These are phyloP conservation scores for Ogataea saltuana DNA, from an alignment of 805 yeast species.

Conservation along the genomic window DNA sequence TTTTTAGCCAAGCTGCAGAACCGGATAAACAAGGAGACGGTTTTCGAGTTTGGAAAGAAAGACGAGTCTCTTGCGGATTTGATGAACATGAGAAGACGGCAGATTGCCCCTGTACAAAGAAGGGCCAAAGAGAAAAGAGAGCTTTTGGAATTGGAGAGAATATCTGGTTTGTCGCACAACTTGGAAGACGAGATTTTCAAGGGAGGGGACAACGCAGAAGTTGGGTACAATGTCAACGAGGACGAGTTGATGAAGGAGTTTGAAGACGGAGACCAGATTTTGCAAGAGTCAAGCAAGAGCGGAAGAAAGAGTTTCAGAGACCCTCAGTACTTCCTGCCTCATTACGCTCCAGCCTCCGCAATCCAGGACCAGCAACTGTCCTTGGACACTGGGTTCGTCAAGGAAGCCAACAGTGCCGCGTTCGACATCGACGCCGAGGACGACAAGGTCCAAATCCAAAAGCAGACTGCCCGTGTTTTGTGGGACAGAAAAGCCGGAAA, in stretches of 20 bases:
- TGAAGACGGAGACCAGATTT: conserved; percentile 51
- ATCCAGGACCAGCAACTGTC: conserved; percentile 80
- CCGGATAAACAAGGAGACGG: conserved; percentile 81
- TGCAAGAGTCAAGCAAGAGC: conserved; percentile 26
- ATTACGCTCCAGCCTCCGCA: conserved; percentile 79
- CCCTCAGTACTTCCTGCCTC: conserved; percentile 78
- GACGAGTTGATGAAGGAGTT: conserved; percentile 49
- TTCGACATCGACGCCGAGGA: conserved; percentile 79
- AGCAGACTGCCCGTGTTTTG: conserved; percentile 65
- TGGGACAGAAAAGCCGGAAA: conserved; percentile 96
- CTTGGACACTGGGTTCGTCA: conserved; percentile 64
- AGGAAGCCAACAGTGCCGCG: conserved; percentile 81
- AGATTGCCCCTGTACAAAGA: conserved; percentile 75
- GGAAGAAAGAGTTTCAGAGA: conserved; percentile 64
- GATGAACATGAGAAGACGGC: conserved; percentile 84
- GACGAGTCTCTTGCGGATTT: conserved; percentile 73
- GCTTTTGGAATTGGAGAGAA: conserved; percentile 67
- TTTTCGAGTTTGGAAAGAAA: conserved; percentile 80
- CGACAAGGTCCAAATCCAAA: conserved; percentile 64
- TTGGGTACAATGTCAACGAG: conserved; percentile 43
- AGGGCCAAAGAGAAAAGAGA: conserved; percentile 71
- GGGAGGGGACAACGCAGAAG: conserved; percentile 42
- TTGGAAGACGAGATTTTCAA: conserved; percentile 73
- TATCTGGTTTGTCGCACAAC: conserved; percentile 71
- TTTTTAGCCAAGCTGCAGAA: conserved; percentile 72